A percentile compares a stretch with the other conserved stretches of the same genome.
These are phyloP conservation scores for Phaeotremella skinneri DNA, from an alignment of 768 basidiomycete species.

Conservation along the genomic window DNA sequence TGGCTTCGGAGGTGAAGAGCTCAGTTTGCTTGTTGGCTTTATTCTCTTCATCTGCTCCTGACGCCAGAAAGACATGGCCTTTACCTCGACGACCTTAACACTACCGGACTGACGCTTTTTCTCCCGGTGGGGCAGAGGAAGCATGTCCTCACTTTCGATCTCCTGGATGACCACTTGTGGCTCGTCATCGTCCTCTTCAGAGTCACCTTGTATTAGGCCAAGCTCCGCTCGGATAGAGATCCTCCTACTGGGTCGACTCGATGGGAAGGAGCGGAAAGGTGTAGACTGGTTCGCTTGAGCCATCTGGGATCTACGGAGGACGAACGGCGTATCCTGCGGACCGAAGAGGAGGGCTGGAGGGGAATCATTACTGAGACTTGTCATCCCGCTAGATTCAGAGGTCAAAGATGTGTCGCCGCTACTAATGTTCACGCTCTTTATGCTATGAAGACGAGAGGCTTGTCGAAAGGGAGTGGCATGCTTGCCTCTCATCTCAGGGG, in stretches of 20 bases:
- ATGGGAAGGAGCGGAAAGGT: background rate
- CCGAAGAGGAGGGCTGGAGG: conserved; percentile 21
- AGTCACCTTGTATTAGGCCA: background rate
- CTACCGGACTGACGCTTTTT: too few species aligned
- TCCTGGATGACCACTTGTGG: too few species aligned
- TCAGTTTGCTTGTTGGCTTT: conserved; percentile 18
- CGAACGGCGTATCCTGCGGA: conserved; percentile 23
- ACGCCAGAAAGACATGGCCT: conserved; percentile 26
- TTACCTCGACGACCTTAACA: background rate
- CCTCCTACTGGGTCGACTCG: background rate
- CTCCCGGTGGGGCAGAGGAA: too few species aligned
- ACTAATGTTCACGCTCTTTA: too few species aligned
- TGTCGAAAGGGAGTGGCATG: too few species aligned
- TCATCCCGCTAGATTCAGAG: conserved; percentile 4
- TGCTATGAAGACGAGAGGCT: too few species aligned
- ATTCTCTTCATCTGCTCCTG: conserved; percentile 29
- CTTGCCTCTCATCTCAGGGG: too few species aligned
- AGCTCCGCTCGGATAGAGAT: background rate
- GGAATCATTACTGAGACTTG: conserved; percentile 8
- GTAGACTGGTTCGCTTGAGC: conserved; percentile 1
- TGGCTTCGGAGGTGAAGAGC: conserved; percentile 13
- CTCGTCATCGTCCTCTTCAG: background rate
- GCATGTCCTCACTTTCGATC: too few species aligned
- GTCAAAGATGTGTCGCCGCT: background rate
- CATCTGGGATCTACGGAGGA: conserved; percentile 13